Conservation (phyloP, 495 filamentous ascomycete species). For the Neurospora sp. region DNA sequence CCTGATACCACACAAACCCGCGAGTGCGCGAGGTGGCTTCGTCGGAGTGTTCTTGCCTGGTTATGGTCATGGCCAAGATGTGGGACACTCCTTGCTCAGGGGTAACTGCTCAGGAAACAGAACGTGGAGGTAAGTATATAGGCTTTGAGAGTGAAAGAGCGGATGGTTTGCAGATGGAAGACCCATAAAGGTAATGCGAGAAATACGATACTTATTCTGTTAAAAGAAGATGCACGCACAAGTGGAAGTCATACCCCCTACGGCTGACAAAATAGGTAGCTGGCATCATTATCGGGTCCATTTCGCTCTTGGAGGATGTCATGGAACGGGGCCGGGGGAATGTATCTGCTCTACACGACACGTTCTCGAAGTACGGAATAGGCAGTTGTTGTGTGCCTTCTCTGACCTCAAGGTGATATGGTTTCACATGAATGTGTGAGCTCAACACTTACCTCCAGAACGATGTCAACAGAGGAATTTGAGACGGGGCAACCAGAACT, state of each 20-base stretch:
- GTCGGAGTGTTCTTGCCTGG: background rate
- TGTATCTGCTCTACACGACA: background rate
- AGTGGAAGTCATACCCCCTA: background rate
- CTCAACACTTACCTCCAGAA: background rate
- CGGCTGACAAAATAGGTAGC: background rate
- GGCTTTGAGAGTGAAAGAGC: background rate
- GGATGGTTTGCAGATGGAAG: background rate
- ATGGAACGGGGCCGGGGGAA: background rate
- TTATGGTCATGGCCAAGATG: background rate
- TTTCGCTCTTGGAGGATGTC: background rate
- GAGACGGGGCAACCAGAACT: background rate
- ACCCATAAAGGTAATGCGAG: background rate
- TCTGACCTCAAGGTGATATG: background rate
- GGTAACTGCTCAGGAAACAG: background rate
- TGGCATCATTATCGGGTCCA: background rate
- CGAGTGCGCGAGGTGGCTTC: background rate
- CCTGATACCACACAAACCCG: background rate
- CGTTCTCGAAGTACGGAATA: background rate
- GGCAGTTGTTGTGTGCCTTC: background rate
- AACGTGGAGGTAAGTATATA: background rate
- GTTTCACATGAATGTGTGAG: background rate
- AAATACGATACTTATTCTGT: background rate
- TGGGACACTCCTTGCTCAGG: background rate
- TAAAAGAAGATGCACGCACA: background rate
- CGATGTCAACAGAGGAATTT: background rate